Base-by-base conservation (phyloP, 1,284 basidiomycete species). In the Malassezia sympodialis region DNA sequence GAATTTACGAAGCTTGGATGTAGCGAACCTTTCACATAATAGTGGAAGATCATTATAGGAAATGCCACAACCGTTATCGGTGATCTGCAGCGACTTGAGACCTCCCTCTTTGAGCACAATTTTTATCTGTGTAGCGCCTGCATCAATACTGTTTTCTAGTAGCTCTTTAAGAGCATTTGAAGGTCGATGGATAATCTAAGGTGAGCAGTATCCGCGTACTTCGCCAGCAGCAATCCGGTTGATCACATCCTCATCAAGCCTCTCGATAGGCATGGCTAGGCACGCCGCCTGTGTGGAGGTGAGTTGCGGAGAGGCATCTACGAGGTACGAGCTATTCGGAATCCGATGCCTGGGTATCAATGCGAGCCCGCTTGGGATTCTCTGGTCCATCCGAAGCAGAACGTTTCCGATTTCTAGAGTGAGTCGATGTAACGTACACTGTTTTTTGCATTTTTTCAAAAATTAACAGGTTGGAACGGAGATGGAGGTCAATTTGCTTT, bases 121-220 rank as follows among this genome's bases (percentile, higher is more conserved):
- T 44, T 85, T 84, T 68, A 98, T 90, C 0, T 83, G 83, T 0
- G 87, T 93, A 26, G 90, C 80, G 1, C 88, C 86, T 0, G 94
- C 94, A 77, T 98, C 94, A 28, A 98, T 80, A 19, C 86, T 83
- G 69, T 98, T 98, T 77, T 99, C 94, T 21, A 98, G 79, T 1
- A 98, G 80, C 76, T 98, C 94, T 75, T 99, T 99, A 59, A 98
- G 80, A 1, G 94, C 94, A 62, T 93, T 96, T 8, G 88, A 83
- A 0, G 94, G 94, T 28, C 94, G 79, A 58, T 96, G 93, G 59
- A 98, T 96, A 70, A 98, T 91, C 49, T 59, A 26, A 15, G 28
- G 44, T 47, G 17, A 28, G 19, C 26, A 48, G 15, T 11, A 15
- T 24, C 23, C 3, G 34, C 35, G 4, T 35, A 61, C 78, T 76